Base-by-base conservation (phyloP, 331 rosid species). In the Rosa hybrid region DNA sequence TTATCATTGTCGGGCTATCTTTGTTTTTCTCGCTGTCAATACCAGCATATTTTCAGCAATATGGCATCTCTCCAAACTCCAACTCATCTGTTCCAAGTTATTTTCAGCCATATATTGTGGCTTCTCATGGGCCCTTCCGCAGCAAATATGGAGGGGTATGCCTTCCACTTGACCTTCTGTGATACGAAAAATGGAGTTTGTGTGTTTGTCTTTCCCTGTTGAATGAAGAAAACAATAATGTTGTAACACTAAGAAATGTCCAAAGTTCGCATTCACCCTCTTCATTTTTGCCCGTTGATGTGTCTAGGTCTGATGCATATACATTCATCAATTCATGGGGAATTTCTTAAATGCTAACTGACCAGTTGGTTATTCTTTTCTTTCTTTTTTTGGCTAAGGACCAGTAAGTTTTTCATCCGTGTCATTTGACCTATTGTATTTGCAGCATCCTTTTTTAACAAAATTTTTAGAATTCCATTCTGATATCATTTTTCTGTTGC, bases 1-100 rank as follows among this genome's bases (percentile, higher is more conserved):
- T 96, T 83, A 96, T 96, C 87, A 93, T 96, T 23, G 97, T 96
- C 18, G 99, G 99, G 65, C 85, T 96, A 82, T 91, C 99, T 25
- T 84, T 96, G 88, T 96, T 96, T 85, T 85, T 96, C 86, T 90
- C 99, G 6, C 97, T 96, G 77, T 96, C 99, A 14, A 64, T 96
- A 74, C 99, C 99, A 6, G 94, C 99, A 49, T 96, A 96, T 91
- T 93, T 91, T 88, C 99, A 96, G 87, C 99, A 93, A 80, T 96
- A 96, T 38, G 95, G 94, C 85, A 76, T 91, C 79, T 88, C 98
- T 78, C 92, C 97, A 23, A 94, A 78, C 82, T 88, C 96, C 81
- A 93, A 91, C 87, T 34, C 78, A 83, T 90, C 98, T 41, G 98
- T 93, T 74, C 99, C 97, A 34, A 93, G 96, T 88, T 96, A 96